phyloP scores from a whole-genome alignment of 495 filamentous ascomycete genomes.

The Tuber aestivum region DNA sequence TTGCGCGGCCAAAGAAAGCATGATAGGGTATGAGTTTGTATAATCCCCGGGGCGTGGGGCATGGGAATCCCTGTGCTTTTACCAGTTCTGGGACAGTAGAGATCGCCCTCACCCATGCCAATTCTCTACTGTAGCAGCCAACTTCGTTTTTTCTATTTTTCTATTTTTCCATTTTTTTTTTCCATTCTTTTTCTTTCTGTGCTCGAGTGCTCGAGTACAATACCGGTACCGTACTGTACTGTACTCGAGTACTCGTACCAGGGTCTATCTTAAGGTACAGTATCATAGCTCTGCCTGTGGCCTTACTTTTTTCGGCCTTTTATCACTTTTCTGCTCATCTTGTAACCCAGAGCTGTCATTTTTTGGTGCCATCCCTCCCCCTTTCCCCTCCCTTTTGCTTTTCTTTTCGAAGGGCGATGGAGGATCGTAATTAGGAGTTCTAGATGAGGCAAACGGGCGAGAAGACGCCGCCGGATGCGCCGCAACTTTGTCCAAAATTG shows the following conservation, averaged over 20 bases:
- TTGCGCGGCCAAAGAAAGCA: background rate
- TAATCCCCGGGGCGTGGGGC: conserved; percentile 7
- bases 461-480: conserved; percentile 2
- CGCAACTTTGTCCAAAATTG: conserved; percentile 17
- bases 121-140: conserved; percentile 32
- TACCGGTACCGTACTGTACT: too few relatives aligned
- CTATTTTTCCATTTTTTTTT: background rate
- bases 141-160: conserved; percentile 2
- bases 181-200: background rate
- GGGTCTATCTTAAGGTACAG: too few relatives aligned
- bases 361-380: background rate
- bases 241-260: too few relatives aligned
- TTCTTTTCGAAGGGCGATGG: background rate
- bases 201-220: too few relatives aligned
- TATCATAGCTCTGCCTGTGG: background rate
- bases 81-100: conserved; percentile 27
- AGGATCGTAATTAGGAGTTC: background rate
- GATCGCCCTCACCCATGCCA: conserved; percentile 34
- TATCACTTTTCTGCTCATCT: background rate
- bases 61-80: conserved; percentile 27
- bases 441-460: conserved; percentile 17
- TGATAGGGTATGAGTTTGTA: conserved; percentile 4
- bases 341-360: background rate
- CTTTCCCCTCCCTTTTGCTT: background rate
- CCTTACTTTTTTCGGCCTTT: background rate